These are phyloP conservation scores for Oryza coarctata DNA, from an alignment of 176 grass and related monocot genomes.

Conservation along the genomic window DNA sequence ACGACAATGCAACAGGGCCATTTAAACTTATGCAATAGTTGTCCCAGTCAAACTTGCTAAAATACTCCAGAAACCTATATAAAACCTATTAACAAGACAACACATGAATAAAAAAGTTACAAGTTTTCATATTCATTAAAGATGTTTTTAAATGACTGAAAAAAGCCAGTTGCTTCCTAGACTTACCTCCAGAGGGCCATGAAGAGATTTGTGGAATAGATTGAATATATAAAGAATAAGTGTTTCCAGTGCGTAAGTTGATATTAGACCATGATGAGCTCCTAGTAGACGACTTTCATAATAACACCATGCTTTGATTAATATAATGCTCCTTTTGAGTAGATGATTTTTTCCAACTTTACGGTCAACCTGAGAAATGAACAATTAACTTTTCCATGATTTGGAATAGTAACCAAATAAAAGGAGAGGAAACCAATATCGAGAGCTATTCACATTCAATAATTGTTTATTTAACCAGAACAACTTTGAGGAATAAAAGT, in stretches of 20 bases:
- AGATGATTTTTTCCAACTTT: constrained; percentile 77
- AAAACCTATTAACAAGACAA: constrained; percentile 65
- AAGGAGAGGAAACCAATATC: constrained; percentile 2
- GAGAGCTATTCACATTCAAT: constrained; percentile 15
- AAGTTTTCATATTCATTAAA: constrained; percentile 21
- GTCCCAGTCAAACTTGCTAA: constrained; percentile 95
- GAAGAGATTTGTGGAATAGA: constrained; percentile 72
- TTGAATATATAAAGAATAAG: constrained; percentile 88
- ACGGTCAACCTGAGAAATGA: constrained; percentile 62
- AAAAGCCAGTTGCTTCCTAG: neutral
- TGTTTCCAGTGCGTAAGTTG: constrained; percentile 88
- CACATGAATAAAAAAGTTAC: constrained; percentile 10
- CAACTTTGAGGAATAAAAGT: neutral
- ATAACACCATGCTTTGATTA: constrained; percentile 96
- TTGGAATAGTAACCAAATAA: constrained; percentile 10
- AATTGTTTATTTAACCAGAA: constrained; percentile 8
- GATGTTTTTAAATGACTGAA: constrained; percentile 13
- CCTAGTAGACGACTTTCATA: constrained; percentile 93
- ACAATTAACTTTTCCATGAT: constrained; percentile 19
- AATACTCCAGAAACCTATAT: constrained; percentile 96
- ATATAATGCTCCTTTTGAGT: constrained; percentile 82
- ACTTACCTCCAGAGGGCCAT: constrained; percentile 68
- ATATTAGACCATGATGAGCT: constrained; percentile 86
- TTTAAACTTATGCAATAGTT: constrained; percentile 79
- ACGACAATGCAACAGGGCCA: constrained; percentile 75